Base-by-base conservation (phyloP, 2,329 filamentous ascomycete genomes). In the Aspergillus puulaauensis region DNA sequence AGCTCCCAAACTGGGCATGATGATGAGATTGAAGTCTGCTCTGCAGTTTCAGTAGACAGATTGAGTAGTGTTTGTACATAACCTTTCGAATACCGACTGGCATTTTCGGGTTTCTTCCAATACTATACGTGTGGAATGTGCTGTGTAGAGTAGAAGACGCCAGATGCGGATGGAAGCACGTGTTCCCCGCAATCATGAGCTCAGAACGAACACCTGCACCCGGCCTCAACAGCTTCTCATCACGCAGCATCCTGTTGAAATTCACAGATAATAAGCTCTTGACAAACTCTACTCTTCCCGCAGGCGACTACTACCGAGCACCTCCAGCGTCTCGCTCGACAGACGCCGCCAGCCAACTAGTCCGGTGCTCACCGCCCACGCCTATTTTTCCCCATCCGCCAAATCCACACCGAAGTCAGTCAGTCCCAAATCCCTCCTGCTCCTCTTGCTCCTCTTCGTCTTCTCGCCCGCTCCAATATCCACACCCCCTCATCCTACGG, bases 161-260 rank as follows among this genome's bases (percentile, higher is more conserved):
- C 49, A 50, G 58, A 61, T 56, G 45, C 44, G 45, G 61, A 61
- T 61, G 39, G 57, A 64, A 63, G 61, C 64, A 64, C 57, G 64
- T 63, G 64, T 57, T 54, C 55, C 48, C 56, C 57, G 62, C 61
- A 31, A 63, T 63, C 59, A 63, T 48, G 50, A 35, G 27, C 39
- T 41, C 44, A 6, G 14, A 27, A 40, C 3, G 27, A 11, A 31
- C 9, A 31, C 27, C 27, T 31, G 27, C 41, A 44, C 48, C 6
- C 44, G 37, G 37, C 43, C 27, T 49, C 54, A 46, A 47, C 40
- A 41, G 35, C 54, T 39, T 47, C 46, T 37, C 46, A 45, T 44
- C n/a, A 17, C 27, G 17, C 21, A 24, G 40, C 14, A 40, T 33
- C 37, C 15, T 15, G 19, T 31, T 43, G 41, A 39, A 15, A 24